Evolutionary conservation across 352 stramenopile species (phyloP), one percentile per base, ranked within the genome.

Genomic region (Phytophthora cactorum): DNA sequence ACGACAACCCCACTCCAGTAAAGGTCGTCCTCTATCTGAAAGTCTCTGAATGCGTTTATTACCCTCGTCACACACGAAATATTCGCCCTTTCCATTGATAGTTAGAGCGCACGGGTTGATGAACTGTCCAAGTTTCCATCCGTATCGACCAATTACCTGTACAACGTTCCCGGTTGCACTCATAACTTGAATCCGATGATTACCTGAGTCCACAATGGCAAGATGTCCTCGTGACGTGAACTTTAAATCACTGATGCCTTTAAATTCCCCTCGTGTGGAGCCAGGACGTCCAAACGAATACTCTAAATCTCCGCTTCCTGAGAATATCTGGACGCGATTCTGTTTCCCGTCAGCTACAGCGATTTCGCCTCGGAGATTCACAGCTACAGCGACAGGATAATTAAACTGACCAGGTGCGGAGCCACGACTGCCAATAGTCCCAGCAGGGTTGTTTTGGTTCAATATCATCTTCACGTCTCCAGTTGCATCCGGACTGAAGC

Each of bases 41-140:
- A 92, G 79, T 1, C 81, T 67, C 51, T 90, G 81, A 38, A 90
- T 77, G 27, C 84, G 78, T 25, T 88, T 79, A 52, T 92, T 92
- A 7, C 74, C 84, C 27, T 68, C 51, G 50, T 92, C 84, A 25
- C 77, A 86, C 8, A 92, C 78, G 29, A 89, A 88, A 14, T 89
- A 17, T 1, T 90, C 81, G 0, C 79, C 81, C 9, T 77, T 76
- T 32, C 60, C 67, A 12, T 70, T 74, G 7, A 89, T 57, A 15
- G 64, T 71, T 15, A 90, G 14, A 25, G 80, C 76, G 15, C 74
- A 74, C 0, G 81, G 84, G 5, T 68, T 64, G 2, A 66, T 31
- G 2, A 92, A 72, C 41, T 86, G 59, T 5, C 76, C 70, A 2
- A 45, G 25, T 10, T 52, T 59, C 46, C 54, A 74, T 5, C 84